Percentiles rank a stretch among this genome's conserved stretches.
phyloP scores from a whole-genome alignment of 768 basidiomycete species.

The Collybia nuda region DNA sequence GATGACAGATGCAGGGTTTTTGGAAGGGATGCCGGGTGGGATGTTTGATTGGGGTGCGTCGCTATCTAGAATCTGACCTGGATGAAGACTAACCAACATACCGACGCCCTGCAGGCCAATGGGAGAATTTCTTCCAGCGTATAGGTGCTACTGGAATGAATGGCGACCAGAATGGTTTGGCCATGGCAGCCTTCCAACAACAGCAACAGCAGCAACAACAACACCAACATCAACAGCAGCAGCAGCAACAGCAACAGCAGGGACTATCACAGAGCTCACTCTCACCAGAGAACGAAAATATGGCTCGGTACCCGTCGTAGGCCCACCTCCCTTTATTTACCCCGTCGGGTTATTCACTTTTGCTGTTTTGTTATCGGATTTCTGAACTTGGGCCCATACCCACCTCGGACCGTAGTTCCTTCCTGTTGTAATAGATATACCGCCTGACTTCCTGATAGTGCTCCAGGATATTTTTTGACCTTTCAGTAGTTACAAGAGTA shows the following conservation, averaged over 20 bases:
- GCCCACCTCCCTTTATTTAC: not conserved
- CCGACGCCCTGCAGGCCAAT: constrained; percentile 54
- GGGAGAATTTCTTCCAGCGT: constrained; percentile 79
- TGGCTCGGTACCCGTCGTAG: constrained; percentile 15
- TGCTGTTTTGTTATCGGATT: constrained; percentile 7
- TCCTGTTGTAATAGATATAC: no score
- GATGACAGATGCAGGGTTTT: constrained; percentile 63
- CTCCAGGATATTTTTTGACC: no score
- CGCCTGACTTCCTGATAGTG: no score
- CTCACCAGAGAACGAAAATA: constrained; percentile 9
- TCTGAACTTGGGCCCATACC: no score
- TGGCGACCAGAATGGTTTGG: constrained; percentile 18
- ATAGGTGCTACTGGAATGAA: constrained; percentile 31
- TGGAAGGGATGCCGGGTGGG: constrained; percentile 78
- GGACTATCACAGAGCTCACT: not conserved
- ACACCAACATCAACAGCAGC: not conserved
- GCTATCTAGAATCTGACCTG: not conserved
- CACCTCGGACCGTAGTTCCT: no score
- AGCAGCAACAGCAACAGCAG: not conserved
- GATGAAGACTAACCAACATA: not conserved
- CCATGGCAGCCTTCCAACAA: constrained; percentile 10
- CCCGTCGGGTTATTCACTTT: not conserved
- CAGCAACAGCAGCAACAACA: constrained; percentile 14
- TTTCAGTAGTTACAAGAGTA: no score
- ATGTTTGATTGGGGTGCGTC: constrained; percentile 87